Percentiles rank a stretch among this genome's conserved stretches.
phyloP scores from a whole-genome alignment of 140 eudicot species.

The Bidens hawaiensis region DNA sequence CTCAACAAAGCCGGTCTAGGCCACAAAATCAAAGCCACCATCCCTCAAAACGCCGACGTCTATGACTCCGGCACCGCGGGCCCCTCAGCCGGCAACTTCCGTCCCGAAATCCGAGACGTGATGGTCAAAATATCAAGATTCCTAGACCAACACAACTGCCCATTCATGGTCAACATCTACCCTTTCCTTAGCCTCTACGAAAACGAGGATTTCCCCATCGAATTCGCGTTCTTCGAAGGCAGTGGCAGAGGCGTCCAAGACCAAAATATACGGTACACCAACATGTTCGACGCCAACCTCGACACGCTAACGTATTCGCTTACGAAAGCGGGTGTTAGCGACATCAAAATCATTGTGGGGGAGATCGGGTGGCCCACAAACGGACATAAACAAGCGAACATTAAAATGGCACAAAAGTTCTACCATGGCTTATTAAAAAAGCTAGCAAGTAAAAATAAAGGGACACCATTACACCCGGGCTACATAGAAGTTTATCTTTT shows the following conservation, averaged over 20 bases:
- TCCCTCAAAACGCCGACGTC: constrained; percentile 48
- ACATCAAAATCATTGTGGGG: constrained; percentile 46
- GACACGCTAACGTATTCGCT: constrained; percentile 53
- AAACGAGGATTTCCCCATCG: constrained; percentile 44
- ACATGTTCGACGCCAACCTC: constrained; percentile 61
- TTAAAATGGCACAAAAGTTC: constrained; percentile 40
- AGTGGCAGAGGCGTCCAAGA: constrained; percentile 44
- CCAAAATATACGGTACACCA: constrained; percentile 35
- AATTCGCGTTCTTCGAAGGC: constrained; percentile 62
- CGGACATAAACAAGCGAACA: constrained; percentile 41
- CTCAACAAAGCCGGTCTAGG: constrained; percentile 37
- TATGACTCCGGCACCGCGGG: constrained; percentile 33
- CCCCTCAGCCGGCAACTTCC: constrained; percentile 55
- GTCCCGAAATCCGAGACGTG: constrained; percentile 43
- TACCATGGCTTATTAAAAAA: constrained; percentile 44
- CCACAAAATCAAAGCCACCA: constrained; percentile 40
- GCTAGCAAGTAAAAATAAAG: constrained; percentile 38
- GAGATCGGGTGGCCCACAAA: constrained; percentile 89
- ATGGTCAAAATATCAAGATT: constrained; percentile 38
- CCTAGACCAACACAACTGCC: constrained; percentile 31
- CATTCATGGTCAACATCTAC: constrained; percentile 57
- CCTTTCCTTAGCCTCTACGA: constrained; percentile 56
- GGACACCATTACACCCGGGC: constrained; percentile 64
- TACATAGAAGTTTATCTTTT: constrained; percentile 51
- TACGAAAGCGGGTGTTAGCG: constrained; percentile 32